Percentiles rank a stretch among this genome's conserved stretches.
phyloP scores from a whole-genome alignment of 2,329 filamentous ascomycete genomes.

The Penicillium crustosum region DNA sequence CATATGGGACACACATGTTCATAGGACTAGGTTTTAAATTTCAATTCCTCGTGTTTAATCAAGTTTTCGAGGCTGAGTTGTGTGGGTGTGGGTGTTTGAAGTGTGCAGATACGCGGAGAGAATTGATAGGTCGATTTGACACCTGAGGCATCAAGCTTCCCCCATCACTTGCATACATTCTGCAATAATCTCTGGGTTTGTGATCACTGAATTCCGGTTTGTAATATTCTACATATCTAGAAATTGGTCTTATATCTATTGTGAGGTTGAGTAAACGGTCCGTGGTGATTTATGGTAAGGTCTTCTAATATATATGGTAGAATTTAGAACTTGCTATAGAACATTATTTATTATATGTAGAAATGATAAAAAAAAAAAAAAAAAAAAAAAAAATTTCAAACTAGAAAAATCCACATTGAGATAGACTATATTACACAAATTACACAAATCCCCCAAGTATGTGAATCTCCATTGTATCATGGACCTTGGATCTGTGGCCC shows the following conservation, averaged over 20 bases:
- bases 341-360: not conserved
- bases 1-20: slow-evolving; percentile 26
- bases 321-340: not conserved
- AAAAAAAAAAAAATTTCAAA: not conserved
- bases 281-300: not conserved
- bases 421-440: not conserved
- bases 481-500: not conserved
- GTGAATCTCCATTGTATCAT: not conserved
- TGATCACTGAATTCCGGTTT: not conserved
- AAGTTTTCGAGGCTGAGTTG: slow-evolving; percentile 8
- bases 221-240: not conserved
- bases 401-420: not conserved
- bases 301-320: not conserved
- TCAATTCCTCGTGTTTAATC: not conserved
- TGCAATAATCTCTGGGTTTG: not conserved
- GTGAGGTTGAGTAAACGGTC: too few relatives aligned
- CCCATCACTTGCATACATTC: not conserved
- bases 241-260: not conserved
- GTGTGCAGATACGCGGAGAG: slow-evolving; percentile 10
- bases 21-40: not conserved
- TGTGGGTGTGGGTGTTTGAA: not conserved
- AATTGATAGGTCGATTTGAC: slow-evolving; percentile 16
- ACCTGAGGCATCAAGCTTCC: slow-evolving; percentile 22
- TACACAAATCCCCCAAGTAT: too few relatives aligned
- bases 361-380: not conserved